Evolutionary conservation across 2,329 filamentous ascomycete species (phyloP).

Genomic region (Penicillium sp.): DNA sequence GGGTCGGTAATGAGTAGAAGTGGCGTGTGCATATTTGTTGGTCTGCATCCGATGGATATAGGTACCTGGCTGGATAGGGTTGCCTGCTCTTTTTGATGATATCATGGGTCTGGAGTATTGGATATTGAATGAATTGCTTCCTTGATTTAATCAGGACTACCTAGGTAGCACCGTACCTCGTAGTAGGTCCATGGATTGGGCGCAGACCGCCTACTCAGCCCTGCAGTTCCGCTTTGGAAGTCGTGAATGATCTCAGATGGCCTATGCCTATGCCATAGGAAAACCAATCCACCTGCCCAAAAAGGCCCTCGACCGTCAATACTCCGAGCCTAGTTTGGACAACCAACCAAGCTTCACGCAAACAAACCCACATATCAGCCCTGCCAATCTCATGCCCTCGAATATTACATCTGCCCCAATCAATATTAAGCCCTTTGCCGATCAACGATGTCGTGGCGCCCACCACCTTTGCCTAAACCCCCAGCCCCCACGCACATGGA

Average conservation of each 20-base stretch:
- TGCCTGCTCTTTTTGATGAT: constrained; percentile 22
- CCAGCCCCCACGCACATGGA: background rate
- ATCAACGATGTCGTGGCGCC: constrained; percentile 7
- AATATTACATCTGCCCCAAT: constrained; percentile 3
- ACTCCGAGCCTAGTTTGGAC: background rate
- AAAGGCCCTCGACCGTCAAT: background rate
- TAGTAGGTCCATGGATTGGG: background rate
- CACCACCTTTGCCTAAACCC: background rate
- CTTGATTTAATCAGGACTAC: background rate
- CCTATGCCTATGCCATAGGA: too few relatives aligned
- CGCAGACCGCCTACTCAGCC: background rate
- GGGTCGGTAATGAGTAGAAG: constrained; percentile 26
- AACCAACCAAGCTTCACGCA: constrained; percentile 3
- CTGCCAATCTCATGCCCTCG: background rate
- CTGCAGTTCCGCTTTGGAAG: background rate
- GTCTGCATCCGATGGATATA: constrained; percentile 17
- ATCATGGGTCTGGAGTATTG: constrained; percentile 24
- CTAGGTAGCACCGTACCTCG: background rate
- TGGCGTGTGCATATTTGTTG: constrained; percentile 7
- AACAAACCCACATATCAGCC: background rate
- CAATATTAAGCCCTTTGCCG: background rate
- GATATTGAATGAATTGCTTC: constrained; percentile 15
- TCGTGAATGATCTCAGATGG: background rate
- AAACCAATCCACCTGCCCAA: background rate
- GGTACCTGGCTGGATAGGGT: constrained; percentile 16